Conservation (phyloP, 1,284 basidiomycete species). For the Phellopilus nigrolimitatus region DNA sequence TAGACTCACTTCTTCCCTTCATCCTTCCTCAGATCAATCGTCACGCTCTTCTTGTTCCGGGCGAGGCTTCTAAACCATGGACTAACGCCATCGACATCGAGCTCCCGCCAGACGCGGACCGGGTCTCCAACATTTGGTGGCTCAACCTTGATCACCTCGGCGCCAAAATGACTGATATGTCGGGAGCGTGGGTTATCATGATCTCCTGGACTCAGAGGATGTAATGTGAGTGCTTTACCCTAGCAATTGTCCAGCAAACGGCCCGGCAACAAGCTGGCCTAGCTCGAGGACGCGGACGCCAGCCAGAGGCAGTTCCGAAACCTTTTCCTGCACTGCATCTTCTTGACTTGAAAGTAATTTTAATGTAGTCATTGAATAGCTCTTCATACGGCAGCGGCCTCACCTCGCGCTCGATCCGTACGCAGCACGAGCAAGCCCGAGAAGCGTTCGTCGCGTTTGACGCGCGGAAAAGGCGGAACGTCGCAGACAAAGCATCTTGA, state of each 20-base stretch:
- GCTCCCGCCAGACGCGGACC: slow-evolving; percentile 64
- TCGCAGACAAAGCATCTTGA: too few species aligned
- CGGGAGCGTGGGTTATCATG: neutral
- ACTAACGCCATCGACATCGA: slow-evolving; percentile 63
- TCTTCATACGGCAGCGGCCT: neutral
- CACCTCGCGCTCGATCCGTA: too few species aligned
- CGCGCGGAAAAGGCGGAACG: too few species aligned
- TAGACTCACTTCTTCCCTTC: slow-evolving; percentile 53
- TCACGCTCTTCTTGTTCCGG: slow-evolving; percentile 68
- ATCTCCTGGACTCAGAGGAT: too few species aligned
- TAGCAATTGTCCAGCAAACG: slow-evolving; percentile 66
- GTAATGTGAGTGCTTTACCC: slow-evolving; percentile 37
- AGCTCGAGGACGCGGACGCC: slow-evolving; percentile 65
- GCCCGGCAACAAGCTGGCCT: slow-evolving; percentile 66
- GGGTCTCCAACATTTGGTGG: slow-evolving; percentile 58
- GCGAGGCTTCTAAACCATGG: slow-evolving; percentile 69
- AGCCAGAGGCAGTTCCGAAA: slow-evolving; percentile 40
- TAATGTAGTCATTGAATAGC: neutral
- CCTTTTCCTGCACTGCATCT: neutral
- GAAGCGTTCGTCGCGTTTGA: neutral
- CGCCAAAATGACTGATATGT: slow-evolving; percentile 54
- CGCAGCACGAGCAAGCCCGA: neutral
- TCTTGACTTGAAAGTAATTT: neutral
- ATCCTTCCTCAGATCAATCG: slow-evolving; percentile 55
- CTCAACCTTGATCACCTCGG: slow-evolving; percentile 68